Evolutionary conservation across 208 protist genomes (phyloP).

Genomic region (Endotrypanum monterogeii): DNA sequence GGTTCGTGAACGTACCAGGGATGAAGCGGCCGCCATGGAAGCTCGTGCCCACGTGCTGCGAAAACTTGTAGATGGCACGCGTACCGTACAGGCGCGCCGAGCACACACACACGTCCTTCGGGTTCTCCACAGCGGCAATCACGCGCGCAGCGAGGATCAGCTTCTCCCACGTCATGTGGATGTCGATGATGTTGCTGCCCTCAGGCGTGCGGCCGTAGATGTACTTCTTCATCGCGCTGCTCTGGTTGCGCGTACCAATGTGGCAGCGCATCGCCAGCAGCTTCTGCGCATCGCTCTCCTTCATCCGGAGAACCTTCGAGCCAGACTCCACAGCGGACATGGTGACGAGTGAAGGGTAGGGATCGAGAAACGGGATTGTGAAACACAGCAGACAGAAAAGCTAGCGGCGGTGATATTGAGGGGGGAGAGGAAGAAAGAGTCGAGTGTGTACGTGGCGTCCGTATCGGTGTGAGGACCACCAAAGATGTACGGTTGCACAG

Average conservation of each 20-base stretch:
- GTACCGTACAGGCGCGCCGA: conserved; percentile 95
- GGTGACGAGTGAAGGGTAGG: conserved; percentile 6
- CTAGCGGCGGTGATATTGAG: background rate
- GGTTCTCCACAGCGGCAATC: conserved; percentile 99
- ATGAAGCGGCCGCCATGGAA: conserved; percentile 96
- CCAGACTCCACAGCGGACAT: conserved; percentile 81
- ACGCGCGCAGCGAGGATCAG: conserved; percentile 98
- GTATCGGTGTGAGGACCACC: background rate
- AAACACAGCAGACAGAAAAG: background rate
- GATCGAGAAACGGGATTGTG: background rate
- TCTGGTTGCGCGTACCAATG: conserved; percentile 95
- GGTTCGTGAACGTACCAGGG: conserved; percentile 99
- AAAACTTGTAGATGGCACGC: conserved; percentile 98
- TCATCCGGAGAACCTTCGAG: conserved; percentile 76
- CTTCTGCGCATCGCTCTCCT: conserved; percentile 95
- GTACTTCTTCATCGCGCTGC: conserved; percentile 96
- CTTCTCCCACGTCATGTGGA: conserved; percentile 99
- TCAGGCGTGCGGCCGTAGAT: conserved; percentile 89
- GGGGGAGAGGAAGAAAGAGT: no score
- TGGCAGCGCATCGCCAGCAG: conserved; percentile 97
- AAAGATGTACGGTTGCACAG: background rate
- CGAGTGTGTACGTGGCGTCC: background rate
- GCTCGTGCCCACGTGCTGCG: conserved; percentile 93
- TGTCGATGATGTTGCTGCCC: conserved; percentile 97
- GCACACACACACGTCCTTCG: conserved; percentile 97